Evolutionary conservation across 345 rosid species (phyloP).

Genomic region (Salix suchowensis): DNA sequence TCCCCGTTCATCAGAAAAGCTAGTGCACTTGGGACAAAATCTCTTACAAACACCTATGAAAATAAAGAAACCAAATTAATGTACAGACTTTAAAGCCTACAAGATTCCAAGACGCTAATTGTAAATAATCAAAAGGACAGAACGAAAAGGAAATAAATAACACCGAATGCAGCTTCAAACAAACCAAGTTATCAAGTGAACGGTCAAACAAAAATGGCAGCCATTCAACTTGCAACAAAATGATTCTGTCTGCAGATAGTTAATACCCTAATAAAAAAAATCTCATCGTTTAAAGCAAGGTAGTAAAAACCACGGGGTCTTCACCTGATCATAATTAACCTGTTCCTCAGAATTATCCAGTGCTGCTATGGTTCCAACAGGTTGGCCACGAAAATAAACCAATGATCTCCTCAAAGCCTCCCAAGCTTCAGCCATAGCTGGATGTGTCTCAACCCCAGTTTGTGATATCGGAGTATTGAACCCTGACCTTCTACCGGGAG

Average conservation of each 20-base stretch:
- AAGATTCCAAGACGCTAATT: background rate
- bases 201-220: background rate
- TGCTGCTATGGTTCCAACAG: conserved; percentile 92
- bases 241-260: background rate
- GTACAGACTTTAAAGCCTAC: background rate
- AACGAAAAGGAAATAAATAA: background rate
- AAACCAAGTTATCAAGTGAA: background rate
- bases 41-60: conserved; percentile 84
- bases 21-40: conserved; percentile 85
- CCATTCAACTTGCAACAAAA: background rate
- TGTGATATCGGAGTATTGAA: conserved; percentile 54
- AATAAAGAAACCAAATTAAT: background rate
- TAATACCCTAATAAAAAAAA: background rate
- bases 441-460: conserved; percentile 53
- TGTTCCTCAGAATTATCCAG: conserved; percentile 73
- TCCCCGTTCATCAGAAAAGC: conserved; percentile 89
- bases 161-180: background rate
- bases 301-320: background rate
- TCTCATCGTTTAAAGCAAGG: background rate
- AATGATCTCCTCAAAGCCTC: conserved; percentile 63
- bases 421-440: conserved; percentile 79
- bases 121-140: background rate
- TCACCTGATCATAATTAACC: conserved; percentile 93
- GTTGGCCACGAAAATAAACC: conserved; percentile 80
- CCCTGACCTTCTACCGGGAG: conserved; percentile 66